These are phyloP conservation scores for Candida xiaguanensis DNA, from an alignment of 805 yeast species.

Conservation along the genomic window DNA sequence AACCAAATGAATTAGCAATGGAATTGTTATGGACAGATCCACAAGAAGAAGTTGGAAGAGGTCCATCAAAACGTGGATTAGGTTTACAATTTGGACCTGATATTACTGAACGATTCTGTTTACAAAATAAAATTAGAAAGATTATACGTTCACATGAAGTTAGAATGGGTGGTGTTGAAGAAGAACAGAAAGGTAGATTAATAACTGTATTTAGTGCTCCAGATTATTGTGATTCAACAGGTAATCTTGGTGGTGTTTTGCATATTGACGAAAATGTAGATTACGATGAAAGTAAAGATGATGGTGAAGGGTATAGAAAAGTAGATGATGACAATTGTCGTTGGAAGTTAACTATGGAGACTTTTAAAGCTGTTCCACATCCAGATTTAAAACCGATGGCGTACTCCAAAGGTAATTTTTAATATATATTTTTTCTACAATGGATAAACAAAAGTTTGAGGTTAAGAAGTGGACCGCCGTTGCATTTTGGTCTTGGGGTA, in stretches of 20 bases:
- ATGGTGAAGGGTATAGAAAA: constrained; percentile 39
- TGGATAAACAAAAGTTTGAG: constrained; percentile 73
- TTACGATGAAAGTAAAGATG: constrained; percentile 44
- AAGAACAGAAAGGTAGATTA: constrained; percentile 80
- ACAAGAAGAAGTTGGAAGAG: constrained; percentile 69
- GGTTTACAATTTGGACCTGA: constrained; percentile 98
- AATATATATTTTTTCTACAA: not conserved
- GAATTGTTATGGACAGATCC: constrained; percentile 98
- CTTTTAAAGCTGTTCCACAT: constrained; percentile 81
- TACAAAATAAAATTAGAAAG: constrained; percentile 66
- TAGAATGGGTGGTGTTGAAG: constrained; percentile 83
- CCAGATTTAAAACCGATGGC: constrained; percentile 96
- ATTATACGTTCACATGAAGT: constrained; percentile 95
- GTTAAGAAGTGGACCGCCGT: constrained; percentile 98
- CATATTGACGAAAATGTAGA: constrained; percentile 52
- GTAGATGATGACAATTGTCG: constrained; percentile 38
- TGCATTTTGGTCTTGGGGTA: constrained; percentile 99
- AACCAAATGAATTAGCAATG: constrained; percentile 59
- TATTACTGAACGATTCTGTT: constrained; percentile 75
- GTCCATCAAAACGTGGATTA: constrained; percentile 89
- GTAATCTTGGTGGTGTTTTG: constrained; percentile 87
- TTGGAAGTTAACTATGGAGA: constrained; percentile 48
- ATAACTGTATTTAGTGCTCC: constrained; percentile 98
- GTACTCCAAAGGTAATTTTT: constrained; percentile 48
- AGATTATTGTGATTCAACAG: constrained; percentile 90